Base-by-base conservation (phyloP, 2,329 filamentous ascomycete species). In the Phialocephala subalpina region DNA sequence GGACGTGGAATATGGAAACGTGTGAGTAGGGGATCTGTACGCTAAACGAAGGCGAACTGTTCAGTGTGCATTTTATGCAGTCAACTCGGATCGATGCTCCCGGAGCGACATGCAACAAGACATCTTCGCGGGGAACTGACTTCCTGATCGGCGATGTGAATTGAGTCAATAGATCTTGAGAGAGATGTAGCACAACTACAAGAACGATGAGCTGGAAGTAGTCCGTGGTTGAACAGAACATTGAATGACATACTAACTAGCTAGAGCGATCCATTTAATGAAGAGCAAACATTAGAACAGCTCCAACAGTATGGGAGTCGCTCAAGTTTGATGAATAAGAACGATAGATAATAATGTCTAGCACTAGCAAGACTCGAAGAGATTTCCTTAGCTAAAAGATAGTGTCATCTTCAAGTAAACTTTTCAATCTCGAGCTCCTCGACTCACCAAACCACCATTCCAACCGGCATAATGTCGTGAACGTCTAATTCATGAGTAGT, bases 61-160 rank as follows among this genome's bases (percentile, higher is more conserved):
- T 14, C 49, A 18, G 22, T 29, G 49, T 29, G 22, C 25, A 49
- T 53, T 18, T 29, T 53, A 25, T 29, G 25, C 22, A 53, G 49
- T 53, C 16, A 53, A 53, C 49, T 33, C 27, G 27, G 49, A 53
- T 16, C 22, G 11, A 6, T n/a, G 49, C 22, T 53, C 27, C 25
- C 22, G 49, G 25, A 53, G 27, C 9, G 49, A 53, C 49, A 53
- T 53, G 22, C 49, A 53, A 53, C 49, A 27, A 18, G 25, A 14
- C 49, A 29, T 33, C 14, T 27, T 3, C 27, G 14, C 14, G 3
- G 12, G 25, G 49, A 33, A 29, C 22, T 53, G n/a, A 49, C 11
- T 49, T 18, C 45, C 45, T 22, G 45, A 16, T 53, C 49, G 27
- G 25, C 27, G 25, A 53, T 53, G 25, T 53, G 49, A 27, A 53